These are phyloP conservation scores for Camellia lanceoleosa DNA, from an alignment of 148 eudicot genomes.

Conservation along the genomic window DNA sequence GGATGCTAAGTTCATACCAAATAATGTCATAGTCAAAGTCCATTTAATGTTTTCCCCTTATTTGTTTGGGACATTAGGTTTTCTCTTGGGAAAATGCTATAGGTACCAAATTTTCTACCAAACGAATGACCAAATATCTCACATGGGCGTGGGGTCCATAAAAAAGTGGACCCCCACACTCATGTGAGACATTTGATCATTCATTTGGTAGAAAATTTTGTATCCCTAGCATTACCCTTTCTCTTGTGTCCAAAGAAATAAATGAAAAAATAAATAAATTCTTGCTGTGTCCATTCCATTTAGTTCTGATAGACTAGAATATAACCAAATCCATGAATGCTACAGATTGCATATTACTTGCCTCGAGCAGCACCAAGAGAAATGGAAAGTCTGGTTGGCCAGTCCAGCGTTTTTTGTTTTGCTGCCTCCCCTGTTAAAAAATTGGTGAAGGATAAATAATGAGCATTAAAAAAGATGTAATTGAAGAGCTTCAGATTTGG, in stretches of 20 bases:
- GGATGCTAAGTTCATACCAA: not conserved
- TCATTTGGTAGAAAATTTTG: no score
- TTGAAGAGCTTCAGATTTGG: constrained; percentile 9
- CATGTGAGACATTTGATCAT: no score
- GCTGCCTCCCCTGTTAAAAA: constrained; percentile 44
- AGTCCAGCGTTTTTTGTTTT: constrained; percentile 42
- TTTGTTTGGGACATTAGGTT: not conserved
- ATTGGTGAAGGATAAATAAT: not conserved
- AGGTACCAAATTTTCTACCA: no score
- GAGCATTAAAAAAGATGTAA: not conserved
- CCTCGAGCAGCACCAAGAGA: constrained; percentile 64
- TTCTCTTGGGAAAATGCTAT: not conserved
- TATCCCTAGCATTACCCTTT: not conserved
- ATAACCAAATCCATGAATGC: not conserved
- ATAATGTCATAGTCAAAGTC: not conserved
- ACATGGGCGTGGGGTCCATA: no score
- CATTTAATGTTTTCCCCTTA: not conserved
- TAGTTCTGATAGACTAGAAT: not conserved
- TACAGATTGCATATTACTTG: constrained; percentile 21
- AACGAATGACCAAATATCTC: no score
- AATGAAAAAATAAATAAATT: not conserved
- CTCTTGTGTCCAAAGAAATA: not conserved
- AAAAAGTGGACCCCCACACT: no score
- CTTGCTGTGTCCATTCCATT: not conserved
- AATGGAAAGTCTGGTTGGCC: constrained; percentile 58